Evolutionary conservation across 805 yeast species (phyloP).

Genomic region (Ogataea trehalophila): DNA sequence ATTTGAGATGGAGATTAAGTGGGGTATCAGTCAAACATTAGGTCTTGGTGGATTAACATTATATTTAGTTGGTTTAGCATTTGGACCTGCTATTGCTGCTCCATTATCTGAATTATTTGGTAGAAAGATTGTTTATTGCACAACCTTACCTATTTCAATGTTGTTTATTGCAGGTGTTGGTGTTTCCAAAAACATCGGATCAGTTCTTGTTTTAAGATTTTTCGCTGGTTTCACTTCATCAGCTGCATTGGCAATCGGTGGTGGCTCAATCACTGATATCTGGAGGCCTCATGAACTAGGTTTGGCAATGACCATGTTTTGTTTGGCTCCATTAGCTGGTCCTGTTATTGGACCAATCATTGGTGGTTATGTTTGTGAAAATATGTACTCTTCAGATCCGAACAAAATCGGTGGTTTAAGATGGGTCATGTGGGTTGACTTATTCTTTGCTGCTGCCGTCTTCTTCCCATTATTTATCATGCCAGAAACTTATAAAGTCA

Average conservation of each 20-base stretch:
- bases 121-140: conserved; percentile 54
- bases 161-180: conserved; percentile 74
- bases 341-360: conserved; percentile 74
- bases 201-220: conserved; percentile 64
- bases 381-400: conserved; percentile 27
- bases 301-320: conserved; percentile 72
- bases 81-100: conserved; percentile 67
- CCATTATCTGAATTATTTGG: conserved; percentile 71
- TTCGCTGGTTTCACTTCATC: conserved; percentile 73
- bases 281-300: conserved; percentile 66
- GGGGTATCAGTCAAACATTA: conserved; percentile 55
- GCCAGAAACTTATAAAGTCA: conserved; percentile 74
- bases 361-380: conserved; percentile 64
- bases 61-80: conserved; percentile 65
- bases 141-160: conserved; percentile 62
- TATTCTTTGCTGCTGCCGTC: conserved; percentile 61
- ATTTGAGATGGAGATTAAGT: conserved; percentile 42
- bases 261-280: conserved; percentile 77
- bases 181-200: conserved; percentile 53
- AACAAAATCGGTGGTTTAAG: conserved; percentile 46
- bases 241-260: conserved; percentile 79
- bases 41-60: conserved; percentile 66
- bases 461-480: conserved; percentile 39
- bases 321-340: conserved; percentile 76
- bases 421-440: conserved; percentile 69